A percentile compares a stretch with the other conserved stretches of the same genome.
Conservation (phyloP, 208 protist genomes). For the Crithidia sp. region DNA sequence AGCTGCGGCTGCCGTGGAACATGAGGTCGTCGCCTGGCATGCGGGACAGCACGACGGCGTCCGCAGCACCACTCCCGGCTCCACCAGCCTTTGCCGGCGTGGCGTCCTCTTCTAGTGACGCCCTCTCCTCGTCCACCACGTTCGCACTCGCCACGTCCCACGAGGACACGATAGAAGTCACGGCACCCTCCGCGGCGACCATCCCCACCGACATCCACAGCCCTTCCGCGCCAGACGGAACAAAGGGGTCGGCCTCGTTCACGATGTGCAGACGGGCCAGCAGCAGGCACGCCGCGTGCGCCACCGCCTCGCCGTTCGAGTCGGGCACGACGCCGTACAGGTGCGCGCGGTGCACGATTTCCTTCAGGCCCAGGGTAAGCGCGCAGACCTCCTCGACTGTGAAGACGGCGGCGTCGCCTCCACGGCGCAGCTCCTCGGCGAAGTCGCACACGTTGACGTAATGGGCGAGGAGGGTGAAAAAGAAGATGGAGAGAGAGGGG, state of each 20-base stretch:
- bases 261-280: constrained; percentile 74
- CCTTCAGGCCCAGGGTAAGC: constrained; percentile 80
- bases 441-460: constrained; percentile 81
- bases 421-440: constrained; percentile 49
- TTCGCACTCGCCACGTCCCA: constrained; percentile 41
- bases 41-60: constrained; percentile 9
- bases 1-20: constrained; percentile 48
- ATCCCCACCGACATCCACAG: constrained; percentile 64
- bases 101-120: constrained; percentile 15
- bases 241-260: constrained; percentile 68
- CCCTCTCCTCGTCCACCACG: constrained; percentile 31
- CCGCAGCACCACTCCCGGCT: not conserved
- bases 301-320: constrained; percentile 74
- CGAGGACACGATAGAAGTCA: constrained; percentile 10
- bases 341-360: constrained; percentile 74
- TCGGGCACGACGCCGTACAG: constrained; percentile 73
- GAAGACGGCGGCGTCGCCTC: constrained; percentile 30
- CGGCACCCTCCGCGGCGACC: constrained; percentile 22
- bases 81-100: not conserved
- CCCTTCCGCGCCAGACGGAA: constrained; percentile 30
- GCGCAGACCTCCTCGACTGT: constrained; percentile 47
- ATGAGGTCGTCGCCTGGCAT: constrained; percentile 48
- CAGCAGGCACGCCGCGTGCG: constrained; percentile 61
- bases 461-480: constrained; percentile 79
- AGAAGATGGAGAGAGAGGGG: constrained; percentile 71